A percentile compares a stretch with the other conserved stretches of the same genome.
These are phyloP conservation scores for Diaporthe velutina DNA, from an alignment of 2,329 filamentous ascomycete species.

Conservation along the genomic window DNA sequence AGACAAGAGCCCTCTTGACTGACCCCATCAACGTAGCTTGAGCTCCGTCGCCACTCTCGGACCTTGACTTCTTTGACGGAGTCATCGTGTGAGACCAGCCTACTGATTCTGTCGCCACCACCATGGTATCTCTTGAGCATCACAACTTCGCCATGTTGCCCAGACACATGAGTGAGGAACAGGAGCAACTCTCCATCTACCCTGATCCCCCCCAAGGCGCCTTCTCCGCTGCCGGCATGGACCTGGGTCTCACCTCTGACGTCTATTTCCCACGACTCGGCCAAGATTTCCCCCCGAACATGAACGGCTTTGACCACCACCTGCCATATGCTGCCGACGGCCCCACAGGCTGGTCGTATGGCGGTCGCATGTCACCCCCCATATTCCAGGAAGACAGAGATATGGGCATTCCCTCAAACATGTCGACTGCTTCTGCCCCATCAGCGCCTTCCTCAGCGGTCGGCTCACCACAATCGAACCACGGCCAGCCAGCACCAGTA, in stretches of 20 bases:
- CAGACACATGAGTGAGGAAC: constrained; percentile 43
- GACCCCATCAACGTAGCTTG: constrained; percentile 26
- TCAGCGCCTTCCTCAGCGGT: constrained; percentile 77
- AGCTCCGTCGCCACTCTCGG: constrained; percentile 23
- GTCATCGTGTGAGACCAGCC: constrained; percentile 11
- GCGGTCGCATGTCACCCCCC: constrained; percentile 61
- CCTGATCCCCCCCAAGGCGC: constrained; percentile 58
- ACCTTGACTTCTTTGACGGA: neutral
- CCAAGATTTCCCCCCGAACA: constrained; percentile 56
- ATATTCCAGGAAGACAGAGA: constrained; percentile 66
- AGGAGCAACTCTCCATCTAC: constrained; percentile 59
- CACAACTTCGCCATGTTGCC: constrained; percentile 47
- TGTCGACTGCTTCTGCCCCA: constrained; percentile 71
- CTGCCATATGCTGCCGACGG: constrained; percentile 61
- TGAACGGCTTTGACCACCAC: constrained; percentile 57
- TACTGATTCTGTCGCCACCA: neutral
- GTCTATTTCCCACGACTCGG: constrained; percentile 57
- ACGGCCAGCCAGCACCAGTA: constrained; percentile 68
- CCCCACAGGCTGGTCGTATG: constrained; percentile 58
- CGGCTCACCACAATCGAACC: constrained; percentile 75
- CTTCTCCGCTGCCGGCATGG: constrained; percentile 58
- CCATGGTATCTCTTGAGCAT: constrained; percentile 44
- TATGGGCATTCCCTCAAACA: constrained; percentile 64
- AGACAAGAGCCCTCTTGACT: constrained; percentile 27
- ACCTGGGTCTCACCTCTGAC: constrained; percentile 62